Base-by-base conservation (phyloP, 352 stramenopile species). In the Globisporangium rhizosaccharum region DNA sequence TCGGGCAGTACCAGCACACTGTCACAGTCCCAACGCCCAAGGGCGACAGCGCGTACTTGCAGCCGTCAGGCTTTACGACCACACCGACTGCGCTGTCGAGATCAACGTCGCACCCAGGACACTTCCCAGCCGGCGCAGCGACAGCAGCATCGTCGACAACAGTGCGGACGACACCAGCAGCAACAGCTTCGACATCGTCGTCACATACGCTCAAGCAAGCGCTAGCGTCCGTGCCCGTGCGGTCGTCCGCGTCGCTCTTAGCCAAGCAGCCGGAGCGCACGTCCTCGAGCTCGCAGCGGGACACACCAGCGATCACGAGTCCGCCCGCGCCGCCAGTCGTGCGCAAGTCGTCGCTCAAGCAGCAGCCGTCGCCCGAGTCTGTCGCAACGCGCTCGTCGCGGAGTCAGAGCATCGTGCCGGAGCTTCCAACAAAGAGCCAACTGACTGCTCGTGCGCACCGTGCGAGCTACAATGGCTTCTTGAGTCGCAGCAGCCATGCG, bases 371-470 rank as follows among this genome's bases (percentile, higher is more conserved):
- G 28, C 14, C 23, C 30, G 39, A 52, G 6, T 17, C 41, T 0
- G 15, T 28, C 10, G 53, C 33, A 9, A 61, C 18, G 4, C 60
- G 55, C n/a, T 39, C 49, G n/a, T 23, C 37, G 26, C 47, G 60
- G 23, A 66, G 53, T 15, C 46, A 66, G 54, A 66, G 60, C 28
- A 61, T 54, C 41, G 55, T 61, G 37, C 47, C 53, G 2, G 55
- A 66, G 30, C 49, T 66, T 1, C 60, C 55, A 23, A 61, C 47
- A 3, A 57, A 60, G 48, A 54, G 49, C 39, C 47, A 60, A 30
- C 26, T 61, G 37, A 52, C 25, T 23, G 28, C 47, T 6, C 53
- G 60, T 14, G 30, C 53, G 10, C 28, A 56, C 20, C 60, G 60
- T 10, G 36, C 53, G 28, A 66, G 44, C 25, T 51, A 57, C n/a